Evolutionary conservation across 2,329 filamentous ascomycete species (phyloP).

Genomic region (Ophidiomyces ophidiicola): DNA sequence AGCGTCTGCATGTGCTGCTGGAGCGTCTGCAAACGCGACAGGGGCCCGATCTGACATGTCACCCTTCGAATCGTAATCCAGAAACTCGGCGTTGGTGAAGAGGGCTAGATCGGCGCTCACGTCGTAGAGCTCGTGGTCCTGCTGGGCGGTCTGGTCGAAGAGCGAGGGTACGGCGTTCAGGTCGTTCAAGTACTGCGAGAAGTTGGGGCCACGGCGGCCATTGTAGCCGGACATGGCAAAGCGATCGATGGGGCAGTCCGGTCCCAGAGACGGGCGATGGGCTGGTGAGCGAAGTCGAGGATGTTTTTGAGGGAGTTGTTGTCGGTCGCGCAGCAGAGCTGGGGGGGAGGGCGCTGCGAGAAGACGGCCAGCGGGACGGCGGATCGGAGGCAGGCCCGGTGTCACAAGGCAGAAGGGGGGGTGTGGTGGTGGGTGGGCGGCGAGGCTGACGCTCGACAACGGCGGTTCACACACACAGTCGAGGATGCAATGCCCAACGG

Average conservation of each 20-base stretch:
- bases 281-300: too few relatives aligned
- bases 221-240: constrained; percentile 57
- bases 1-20: constrained; percentile 17
- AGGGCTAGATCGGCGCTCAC: constrained; percentile 62
- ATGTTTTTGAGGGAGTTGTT: too few relatives aligned
- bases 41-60: constrained; percentile 20
- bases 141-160: constrained; percentile 47
- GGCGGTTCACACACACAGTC: too few relatives aligned
- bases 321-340: too few relatives aligned
- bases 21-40: constrained; percentile 17
- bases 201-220: constrained; percentile 69
- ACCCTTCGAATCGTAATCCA: constrained; percentile 51
- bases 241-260: background rate
- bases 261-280: constrained; percentile 1
- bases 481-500: too few relatives aligned
- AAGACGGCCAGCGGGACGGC: too few relatives aligned
- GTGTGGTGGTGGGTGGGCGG: too few relatives aligned
- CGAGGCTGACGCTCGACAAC: too few relatives aligned
- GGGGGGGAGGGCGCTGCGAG: too few relatives aligned
- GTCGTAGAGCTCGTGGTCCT: constrained; percentile 46
- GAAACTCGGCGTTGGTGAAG: constrained; percentile 74
- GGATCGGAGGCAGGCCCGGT: too few relatives aligned
- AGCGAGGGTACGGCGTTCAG: constrained; percentile 60
- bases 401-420: too few relatives aligned
- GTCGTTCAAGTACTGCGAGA: constrained; percentile 78